These are phyloP conservation scores for Populus alba DNA, from an alignment of 345 rosid species.

Conservation along the genomic window DNA sequence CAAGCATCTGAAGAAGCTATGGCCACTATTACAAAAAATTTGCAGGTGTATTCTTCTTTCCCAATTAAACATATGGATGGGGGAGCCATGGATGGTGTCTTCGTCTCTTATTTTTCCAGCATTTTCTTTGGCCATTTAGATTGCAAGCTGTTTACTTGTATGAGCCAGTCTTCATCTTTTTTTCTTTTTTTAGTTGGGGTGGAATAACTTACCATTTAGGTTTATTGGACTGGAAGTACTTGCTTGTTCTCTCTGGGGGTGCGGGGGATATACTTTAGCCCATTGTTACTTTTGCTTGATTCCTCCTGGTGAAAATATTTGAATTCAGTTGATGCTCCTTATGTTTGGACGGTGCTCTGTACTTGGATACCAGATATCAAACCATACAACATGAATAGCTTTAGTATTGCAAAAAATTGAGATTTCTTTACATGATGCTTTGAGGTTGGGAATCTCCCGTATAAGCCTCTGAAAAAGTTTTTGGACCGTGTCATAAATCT, in stretches of 20 bases:
- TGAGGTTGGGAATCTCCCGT: background rate
- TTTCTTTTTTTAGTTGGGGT: background rate
- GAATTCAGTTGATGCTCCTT: background rate
- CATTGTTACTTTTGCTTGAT: background rate
- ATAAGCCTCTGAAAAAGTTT: background rate
- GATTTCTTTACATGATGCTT: background rate
- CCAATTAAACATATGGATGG: background rate
- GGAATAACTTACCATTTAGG: background rate
- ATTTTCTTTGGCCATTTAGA: background rate
- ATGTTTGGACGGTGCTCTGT: background rate
- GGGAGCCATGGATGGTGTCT: background rate
- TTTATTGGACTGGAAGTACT: background rate
- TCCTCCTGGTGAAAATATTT: background rate
- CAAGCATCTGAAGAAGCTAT: constrained; percentile 95
- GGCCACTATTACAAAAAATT: constrained; percentile 57
- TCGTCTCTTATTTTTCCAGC: background rate
- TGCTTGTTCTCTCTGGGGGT: background rate
- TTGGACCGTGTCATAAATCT: background rate
- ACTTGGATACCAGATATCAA: background rate
- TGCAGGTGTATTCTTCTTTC: constrained; percentile 58
- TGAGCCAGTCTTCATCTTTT: background rate
- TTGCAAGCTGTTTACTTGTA: background rate
- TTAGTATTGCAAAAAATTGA: background rate
- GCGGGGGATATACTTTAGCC: background rate
- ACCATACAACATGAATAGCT: background rate